Percentiles rank a stretch among this genome's conserved stretches.
These are phyloP conservation scores for Picea mariana DNA, from an alignment of 83 land plant species.

Conservation along the genomic window DNA sequence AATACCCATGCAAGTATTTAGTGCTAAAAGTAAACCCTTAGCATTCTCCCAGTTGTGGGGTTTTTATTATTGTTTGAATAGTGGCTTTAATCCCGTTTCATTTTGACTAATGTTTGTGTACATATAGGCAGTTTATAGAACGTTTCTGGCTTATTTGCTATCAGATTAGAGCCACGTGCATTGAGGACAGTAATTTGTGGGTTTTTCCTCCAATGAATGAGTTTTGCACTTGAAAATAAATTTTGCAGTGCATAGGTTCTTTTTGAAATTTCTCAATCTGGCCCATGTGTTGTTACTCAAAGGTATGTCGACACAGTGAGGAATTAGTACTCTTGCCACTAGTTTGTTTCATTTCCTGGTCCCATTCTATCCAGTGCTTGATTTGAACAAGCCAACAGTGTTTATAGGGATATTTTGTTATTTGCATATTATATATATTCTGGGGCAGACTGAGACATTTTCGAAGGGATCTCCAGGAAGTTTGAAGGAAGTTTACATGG, in stretches of 20 bases:
- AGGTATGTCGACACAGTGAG: background rate
- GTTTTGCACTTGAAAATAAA: background rate
- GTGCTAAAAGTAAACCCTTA: background rate
- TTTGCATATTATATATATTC: background rate
- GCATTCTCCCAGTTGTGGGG: background rate
- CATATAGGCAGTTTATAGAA: background rate
- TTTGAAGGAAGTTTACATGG: constrained; percentile 49
- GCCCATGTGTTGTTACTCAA: background rate
- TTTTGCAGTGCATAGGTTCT: background rate
- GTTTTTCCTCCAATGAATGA: background rate
- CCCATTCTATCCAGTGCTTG: background rate
- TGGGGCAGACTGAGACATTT: background rate
- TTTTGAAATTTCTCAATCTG: background rate
- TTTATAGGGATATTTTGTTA: background rate
- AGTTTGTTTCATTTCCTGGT: background rate
- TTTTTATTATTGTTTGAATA: too few relatives aligned
- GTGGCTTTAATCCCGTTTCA: too few relatives aligned
- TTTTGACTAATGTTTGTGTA: background rate
- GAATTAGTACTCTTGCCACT: background rate
- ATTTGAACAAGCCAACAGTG: constrained; percentile 3
- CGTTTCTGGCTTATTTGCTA: background rate
- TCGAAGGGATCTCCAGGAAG: background rate
- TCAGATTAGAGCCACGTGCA: background rate
- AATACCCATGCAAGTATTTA: constrained; percentile 5
- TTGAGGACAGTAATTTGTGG: background rate